These are phyloP conservation scores for Pseudocercospora fijiensis DNA, from an alignment of 2,329 filamentous ascomycete genomes.

Conservation along the genomic window DNA sequence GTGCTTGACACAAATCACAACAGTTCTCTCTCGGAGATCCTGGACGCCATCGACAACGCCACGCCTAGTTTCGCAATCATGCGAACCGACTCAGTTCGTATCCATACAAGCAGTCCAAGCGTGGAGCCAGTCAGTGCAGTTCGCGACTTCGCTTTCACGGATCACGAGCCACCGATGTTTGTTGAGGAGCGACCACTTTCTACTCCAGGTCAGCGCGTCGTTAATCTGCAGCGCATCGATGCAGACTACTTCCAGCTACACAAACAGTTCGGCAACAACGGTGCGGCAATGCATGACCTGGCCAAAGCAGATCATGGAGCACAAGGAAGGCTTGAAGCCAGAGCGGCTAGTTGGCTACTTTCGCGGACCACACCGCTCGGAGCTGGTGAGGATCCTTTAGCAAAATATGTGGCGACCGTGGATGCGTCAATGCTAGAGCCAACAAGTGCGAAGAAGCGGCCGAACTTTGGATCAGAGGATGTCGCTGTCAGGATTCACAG, in stretches of 20 bases:
- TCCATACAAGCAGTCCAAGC: background rate
- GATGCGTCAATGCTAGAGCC: background rate
- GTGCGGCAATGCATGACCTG: background rate
- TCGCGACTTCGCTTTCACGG: conserved; percentile 3
- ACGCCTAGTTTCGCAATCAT: conserved; percentile 23
- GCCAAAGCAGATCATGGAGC: conserved; percentile 3
- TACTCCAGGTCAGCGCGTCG: conserved; percentile 31
- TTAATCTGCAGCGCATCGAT: conserved; percentile 17
- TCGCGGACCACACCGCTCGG: conserved; percentile 8
- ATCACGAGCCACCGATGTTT: background rate
- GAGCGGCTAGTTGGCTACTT: conserved; percentile 3
- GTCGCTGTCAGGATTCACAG: background rate
- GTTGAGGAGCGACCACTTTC: background rate
- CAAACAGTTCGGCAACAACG: conserved; percentile 7
- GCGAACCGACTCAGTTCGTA: conserved; percentile 34
- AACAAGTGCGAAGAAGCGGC: background rate
- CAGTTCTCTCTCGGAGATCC: conserved; percentile 38
- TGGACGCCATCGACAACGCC: conserved; percentile 40
- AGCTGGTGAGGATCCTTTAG: background rate
- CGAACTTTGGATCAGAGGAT: background rate
- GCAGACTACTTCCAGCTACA: conserved; percentile 13
- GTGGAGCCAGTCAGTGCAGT: background rate
- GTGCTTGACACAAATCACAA: conserved; percentile 36
- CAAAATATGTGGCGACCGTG: background rate
- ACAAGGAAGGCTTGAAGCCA: background rate